These are phyloP conservation scores for Cucurbita maxima DNA, from an alignment of 306 rosid genomes.

Conservation along the genomic window DNA sequence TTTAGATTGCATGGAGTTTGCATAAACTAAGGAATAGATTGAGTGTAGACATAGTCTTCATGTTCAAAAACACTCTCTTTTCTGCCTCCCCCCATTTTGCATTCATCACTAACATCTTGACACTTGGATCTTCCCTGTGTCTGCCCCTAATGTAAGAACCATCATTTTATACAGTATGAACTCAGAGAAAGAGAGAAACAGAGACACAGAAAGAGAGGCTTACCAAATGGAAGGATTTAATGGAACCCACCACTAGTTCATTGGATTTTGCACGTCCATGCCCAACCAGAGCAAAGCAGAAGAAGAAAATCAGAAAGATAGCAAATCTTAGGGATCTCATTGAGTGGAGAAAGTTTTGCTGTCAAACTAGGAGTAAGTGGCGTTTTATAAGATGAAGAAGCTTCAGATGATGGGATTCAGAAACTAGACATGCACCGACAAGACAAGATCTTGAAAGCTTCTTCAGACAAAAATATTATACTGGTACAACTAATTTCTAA, in stretches of 20 bases:
- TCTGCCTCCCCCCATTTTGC: slow-evolving; percentile 22
- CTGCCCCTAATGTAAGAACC: slow-evolving; percentile 4
- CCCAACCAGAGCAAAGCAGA: slow-evolving; percentile 12
- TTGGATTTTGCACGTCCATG: slow-evolving; percentile 20
- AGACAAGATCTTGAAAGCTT: slow-evolving; percentile 9
- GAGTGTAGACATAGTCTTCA: slow-evolving; percentile 55
- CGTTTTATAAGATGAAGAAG: neutral
- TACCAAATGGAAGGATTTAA: slow-evolving; percentile 16
- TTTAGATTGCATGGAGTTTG: neutral
- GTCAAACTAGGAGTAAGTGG: neutral
- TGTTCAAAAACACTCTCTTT: slow-evolving; percentile 27
- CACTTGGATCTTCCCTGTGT: slow-evolving; percentile 28
- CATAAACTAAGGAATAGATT: slow-evolving; percentile 33
- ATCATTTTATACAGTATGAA: neutral
- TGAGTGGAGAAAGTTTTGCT: slow-evolving; percentile 4
- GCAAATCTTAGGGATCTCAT: slow-evolving; percentile 29
- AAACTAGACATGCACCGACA: slow-evolving; percentile 20
- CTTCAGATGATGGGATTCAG: slow-evolving; percentile 5
- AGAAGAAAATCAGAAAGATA: slow-evolving; percentile 22
- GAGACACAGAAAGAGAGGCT: slow-evolving; percentile 13
- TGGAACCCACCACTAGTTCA: slow-evolving; percentile 17
- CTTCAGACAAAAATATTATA: slow-evolving; percentile 8
- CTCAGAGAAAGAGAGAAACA: neutral
- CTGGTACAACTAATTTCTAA: neutral
- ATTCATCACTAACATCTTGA: slow-evolving; percentile 17